Evolutionary conservation across 2,329 filamentous ascomycete genomes (phyloP).

Genomic region (Curvularia verruculosa): DNA sequence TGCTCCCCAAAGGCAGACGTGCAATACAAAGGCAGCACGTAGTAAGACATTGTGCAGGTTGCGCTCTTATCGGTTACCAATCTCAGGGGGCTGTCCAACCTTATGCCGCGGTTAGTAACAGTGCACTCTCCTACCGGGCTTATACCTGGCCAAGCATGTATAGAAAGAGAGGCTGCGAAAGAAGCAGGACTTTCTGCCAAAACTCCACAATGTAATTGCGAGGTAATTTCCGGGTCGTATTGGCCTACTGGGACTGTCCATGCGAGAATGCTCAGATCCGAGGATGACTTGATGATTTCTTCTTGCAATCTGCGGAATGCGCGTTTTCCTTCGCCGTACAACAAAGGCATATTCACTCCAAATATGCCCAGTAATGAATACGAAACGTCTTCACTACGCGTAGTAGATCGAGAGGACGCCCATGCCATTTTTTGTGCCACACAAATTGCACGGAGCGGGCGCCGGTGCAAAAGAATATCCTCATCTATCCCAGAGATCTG

Average conservation of each 20-base stretch:
- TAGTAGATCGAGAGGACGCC: neutral
- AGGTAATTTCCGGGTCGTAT: neutral
- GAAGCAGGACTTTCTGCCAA: neutral
- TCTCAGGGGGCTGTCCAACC: neutral
- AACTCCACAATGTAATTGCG: neutral
- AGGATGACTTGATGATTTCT: conserved; percentile 3
- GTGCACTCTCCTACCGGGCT: neutral
- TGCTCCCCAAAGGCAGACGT: neutral
- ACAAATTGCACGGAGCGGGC: neutral
- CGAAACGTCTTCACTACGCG: neutral
- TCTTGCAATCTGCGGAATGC: conserved; percentile 5
- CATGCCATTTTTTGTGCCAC: conserved; percentile 7
- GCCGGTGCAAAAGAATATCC: neutral
- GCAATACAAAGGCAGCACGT: neutral
- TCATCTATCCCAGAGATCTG: neutral
- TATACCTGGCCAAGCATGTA: neutral
- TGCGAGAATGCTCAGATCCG: conserved; percentile 4
- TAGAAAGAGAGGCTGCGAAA: neutral
- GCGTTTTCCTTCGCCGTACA: neutral
- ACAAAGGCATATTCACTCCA: neutral
- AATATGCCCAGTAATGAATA: conserved; percentile 5
- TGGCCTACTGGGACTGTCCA: neutral
- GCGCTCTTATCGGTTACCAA: neutral
- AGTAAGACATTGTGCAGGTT: neutral
- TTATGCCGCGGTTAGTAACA: neutral